Evolutionary conservation across 306 rosid genomes (phyloP).

Genomic region (Inga leiocalycina): DNA sequence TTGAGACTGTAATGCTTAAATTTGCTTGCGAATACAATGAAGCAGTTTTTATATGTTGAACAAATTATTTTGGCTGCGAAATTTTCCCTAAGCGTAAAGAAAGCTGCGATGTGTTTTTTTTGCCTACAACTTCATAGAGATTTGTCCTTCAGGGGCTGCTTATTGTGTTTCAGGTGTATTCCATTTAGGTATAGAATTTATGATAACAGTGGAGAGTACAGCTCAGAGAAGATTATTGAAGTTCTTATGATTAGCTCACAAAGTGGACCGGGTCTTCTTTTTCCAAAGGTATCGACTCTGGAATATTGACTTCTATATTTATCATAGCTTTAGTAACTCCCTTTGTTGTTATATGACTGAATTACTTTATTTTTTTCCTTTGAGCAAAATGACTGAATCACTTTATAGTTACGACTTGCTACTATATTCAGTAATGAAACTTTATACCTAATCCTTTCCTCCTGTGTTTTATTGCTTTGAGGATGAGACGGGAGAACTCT

Average conservation of each 20-base stretch:
- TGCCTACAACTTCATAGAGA: neutral
- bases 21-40: neutral
- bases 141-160: constrained; percentile 26
- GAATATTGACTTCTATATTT: neutral
- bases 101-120: neutral
- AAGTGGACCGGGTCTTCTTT: constrained; percentile 81
- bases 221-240: constrained; percentile 50
- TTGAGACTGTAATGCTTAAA: neutral
- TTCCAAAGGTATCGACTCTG: constrained; percentile 64
- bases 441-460: constrained; percentile 15
- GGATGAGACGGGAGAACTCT: neutral
- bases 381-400: neutral
- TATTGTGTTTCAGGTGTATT: constrained; percentile 61
- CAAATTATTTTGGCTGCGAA: neutral
- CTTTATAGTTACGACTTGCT: neutral
- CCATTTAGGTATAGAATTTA: constrained; percentile 63
- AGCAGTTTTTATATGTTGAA: constrained; percentile 5
- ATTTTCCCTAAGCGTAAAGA: neutral
- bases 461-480: neutral
- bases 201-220: constrained; percentile 31
- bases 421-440: neutral
- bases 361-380: neutral
- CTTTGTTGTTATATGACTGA: neutral
- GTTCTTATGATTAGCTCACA: constrained; percentile 80
- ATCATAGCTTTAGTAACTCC: neutral